phyloP scores from a whole-genome alignment of 805 yeast genomes.

The Millerozyma acaciae region DNA sequence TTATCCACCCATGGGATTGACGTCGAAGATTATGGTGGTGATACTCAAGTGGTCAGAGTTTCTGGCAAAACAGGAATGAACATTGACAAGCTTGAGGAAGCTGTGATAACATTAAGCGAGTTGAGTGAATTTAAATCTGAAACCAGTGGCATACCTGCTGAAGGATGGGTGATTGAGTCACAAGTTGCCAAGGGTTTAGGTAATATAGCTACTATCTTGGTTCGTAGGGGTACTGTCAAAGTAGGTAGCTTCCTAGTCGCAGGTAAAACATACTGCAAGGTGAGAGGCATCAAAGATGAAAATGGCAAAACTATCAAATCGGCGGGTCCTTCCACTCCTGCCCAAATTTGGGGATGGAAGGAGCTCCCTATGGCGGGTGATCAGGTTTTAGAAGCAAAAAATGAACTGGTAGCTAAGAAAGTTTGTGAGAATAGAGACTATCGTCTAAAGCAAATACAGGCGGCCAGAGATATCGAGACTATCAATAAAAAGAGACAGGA shows the following conservation, averaged over 20 bases:
- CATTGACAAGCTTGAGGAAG: slow-evolving; percentile 86
- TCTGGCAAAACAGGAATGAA: slow-evolving; percentile 88
- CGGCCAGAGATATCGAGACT: slow-evolving; percentile 60
- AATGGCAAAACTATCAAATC: slow-evolving; percentile 54
- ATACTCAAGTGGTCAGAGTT: slow-evolving; percentile 81
- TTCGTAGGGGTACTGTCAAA: slow-evolving; percentile 72
- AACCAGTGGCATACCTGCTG: slow-evolving; percentile 46
- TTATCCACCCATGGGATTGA: slow-evolving; percentile 74
- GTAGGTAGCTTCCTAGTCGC: slow-evolving; percentile 76
- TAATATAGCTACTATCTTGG: slow-evolving; percentile 76
- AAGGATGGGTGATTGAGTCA: slow-evolving; percentile 90
- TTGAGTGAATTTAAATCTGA: slow-evolving; percentile 73
- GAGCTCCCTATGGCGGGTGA: slow-evolving; percentile 91
- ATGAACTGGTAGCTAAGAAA: slow-evolving; percentile 70
- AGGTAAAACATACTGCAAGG: slow-evolving; percentile 83
- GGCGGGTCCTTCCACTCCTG: slow-evolving; percentile 88
- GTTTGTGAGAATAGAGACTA: slow-evolving; percentile 63
- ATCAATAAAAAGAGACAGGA: slow-evolving; percentile 66
- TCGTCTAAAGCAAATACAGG: slow-evolving; percentile 49
- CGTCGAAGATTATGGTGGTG: slow-evolving; percentile 93
- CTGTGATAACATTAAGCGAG: slow-evolving; percentile 81
- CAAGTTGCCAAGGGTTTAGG: slow-evolving; percentile 81
- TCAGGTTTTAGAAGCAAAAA: slow-evolving; percentile 68
- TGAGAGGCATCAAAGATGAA: slow-evolving; percentile 74
- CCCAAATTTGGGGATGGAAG: slow-evolving; percentile 92